Evolutionary conservation across 1,284 basidiomycete species (phyloP).

Genomic region (Malassezia equina): DNA sequence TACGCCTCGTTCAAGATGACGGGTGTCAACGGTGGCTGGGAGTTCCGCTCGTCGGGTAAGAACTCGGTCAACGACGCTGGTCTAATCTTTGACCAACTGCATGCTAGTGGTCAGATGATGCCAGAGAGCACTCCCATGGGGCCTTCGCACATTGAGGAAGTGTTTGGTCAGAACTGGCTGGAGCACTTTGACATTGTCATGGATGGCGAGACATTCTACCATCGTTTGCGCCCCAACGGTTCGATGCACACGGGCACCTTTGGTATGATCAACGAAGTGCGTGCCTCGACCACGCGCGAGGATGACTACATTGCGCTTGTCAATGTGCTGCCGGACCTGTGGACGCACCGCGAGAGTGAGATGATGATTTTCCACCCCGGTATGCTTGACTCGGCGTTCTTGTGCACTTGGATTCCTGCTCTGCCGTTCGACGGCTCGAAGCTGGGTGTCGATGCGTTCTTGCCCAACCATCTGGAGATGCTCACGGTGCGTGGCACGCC

Average conservation of each 20-base stretch:
- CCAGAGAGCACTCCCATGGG: constrained; percentile 11
- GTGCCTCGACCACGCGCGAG: constrained; percentile 17
- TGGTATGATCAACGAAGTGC: constrained; percentile 19
- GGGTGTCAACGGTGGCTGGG: constrained; percentile 17
- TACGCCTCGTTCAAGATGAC: constrained; percentile 15
- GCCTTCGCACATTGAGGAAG: constrained; percentile 13
- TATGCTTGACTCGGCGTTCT: constrained; percentile 19
- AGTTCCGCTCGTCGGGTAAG: constrained; percentile 18
- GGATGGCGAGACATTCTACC: constrained; percentile 19
- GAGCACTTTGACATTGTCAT: constrained; percentile 20
- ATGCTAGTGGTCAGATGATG: constrained; percentile 15
- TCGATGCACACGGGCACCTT: constrained; percentile 18
- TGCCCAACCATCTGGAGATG: constrained; percentile 17
- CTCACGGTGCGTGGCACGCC: constrained; percentile 14
- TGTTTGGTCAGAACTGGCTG: constrained; percentile 17
- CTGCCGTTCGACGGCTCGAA: constrained; percentile 17
- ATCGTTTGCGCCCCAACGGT: constrained; percentile 15
- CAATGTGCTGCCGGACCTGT: constrained; percentile 17
- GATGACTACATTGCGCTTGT: constrained; percentile 19
- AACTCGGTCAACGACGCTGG: constrained; percentile 13
- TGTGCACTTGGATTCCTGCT: constrained; percentile 20
- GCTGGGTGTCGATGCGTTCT: constrained; percentile 17
- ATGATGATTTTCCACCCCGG: constrained; percentile 20
- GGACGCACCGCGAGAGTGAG: constrained; percentile 9
- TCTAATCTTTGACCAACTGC: constrained; percentile 17